Evolutionary conservation across 2,329 filamentous ascomycete genomes (phyloP).

Genomic region (Aspergillus brasiliensis): DNA sequence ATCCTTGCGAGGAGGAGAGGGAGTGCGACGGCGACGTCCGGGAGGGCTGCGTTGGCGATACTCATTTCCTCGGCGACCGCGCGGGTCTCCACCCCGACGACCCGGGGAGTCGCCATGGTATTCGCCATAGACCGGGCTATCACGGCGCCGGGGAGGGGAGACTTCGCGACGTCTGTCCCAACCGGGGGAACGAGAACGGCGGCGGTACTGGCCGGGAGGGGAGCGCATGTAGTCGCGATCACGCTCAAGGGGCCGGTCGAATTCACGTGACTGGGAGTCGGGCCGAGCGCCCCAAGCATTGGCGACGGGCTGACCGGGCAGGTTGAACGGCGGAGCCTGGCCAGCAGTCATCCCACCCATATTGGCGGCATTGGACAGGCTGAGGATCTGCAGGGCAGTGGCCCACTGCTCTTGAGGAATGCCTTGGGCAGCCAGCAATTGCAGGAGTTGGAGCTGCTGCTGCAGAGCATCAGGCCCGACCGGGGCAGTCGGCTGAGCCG

Average conservation of each 20-base stretch:
- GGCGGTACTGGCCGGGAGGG: slow-evolving; percentile 62
- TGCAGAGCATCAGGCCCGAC: slow-evolving; percentile 58
- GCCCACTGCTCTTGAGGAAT: slow-evolving; percentile 76
- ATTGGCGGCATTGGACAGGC: slow-evolving; percentile 37
- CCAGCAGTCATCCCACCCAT: slow-evolving; percentile 39
- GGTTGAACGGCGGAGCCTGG: slow-evolving; percentile 36
- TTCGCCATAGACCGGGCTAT: slow-evolving; percentile 71
- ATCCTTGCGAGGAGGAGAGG: slow-evolving; percentile 55
- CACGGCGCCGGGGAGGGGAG: slow-evolving; percentile 63
- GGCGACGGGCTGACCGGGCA: slow-evolving; percentile 31
- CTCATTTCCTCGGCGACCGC: slow-evolving; percentile 56
- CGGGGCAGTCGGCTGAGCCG: slow-evolving; percentile 29
- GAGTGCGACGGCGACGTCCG: slow-evolving; percentile 67
- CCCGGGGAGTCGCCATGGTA: slow-evolving; percentile 72
- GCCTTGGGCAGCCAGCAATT: slow-evolving; percentile 73
- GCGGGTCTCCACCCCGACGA: slow-evolving; percentile 60
- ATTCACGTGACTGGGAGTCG: slow-evolving; percentile 49
- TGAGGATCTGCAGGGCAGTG: slow-evolving; percentile 57
- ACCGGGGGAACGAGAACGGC: slow-evolving; percentile 77
- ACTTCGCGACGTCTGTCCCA: slow-evolving; percentile 69
- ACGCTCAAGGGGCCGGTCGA: slow-evolving; percentile 62
- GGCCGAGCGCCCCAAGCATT: slow-evolving; percentile 40
- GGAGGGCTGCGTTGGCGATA: slow-evolving; percentile 89
- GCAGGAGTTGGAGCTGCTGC: slow-evolving; percentile 72
- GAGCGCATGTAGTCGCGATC: slow-evolving; percentile 66